A percentile compares a stretch with the other conserved stretches of the same genome.
These are phyloP conservation scores for Camellia japonica DNA, from an alignment of 148 eudicot genomes.

Conservation along the genomic window DNA sequence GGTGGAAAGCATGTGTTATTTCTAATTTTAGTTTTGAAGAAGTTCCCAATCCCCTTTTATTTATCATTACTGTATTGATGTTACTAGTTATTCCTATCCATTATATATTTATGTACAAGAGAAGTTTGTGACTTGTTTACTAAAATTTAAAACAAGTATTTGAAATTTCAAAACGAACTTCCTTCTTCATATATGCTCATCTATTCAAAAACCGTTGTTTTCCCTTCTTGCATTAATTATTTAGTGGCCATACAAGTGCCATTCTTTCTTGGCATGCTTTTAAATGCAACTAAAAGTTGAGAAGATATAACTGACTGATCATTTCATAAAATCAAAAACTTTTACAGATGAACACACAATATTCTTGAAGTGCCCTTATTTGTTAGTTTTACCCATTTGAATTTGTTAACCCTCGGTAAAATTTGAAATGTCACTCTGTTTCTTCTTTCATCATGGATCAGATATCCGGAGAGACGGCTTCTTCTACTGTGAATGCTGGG, in stretches of 20 bases:
- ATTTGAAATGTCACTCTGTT: background rate
- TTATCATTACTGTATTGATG: no score
- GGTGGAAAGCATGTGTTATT: no score
- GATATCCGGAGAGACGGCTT: constrained; percentile 85
- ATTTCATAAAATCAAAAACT: no score
- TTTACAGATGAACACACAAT: no score
- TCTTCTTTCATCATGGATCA: constrained; percentile 18
- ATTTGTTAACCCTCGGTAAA: background rate
- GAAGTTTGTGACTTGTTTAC: background rate
- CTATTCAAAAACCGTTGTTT: background rate
- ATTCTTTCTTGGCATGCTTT: background rate
- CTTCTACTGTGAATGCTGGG: constrained; percentile 66
- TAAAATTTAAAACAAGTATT: background rate
- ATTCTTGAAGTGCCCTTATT: background rate
- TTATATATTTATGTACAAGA: background rate
- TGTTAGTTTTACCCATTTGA: background rate
- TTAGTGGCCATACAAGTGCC: no score
- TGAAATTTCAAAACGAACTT: background rate
- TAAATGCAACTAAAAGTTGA: background rate
- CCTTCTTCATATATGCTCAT: background rate
- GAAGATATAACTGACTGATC: background rate
- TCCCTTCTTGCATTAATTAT: no score
- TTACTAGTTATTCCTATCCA: no score
- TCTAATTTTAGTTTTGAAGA: no score
- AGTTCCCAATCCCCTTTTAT: no score